These are phyloP conservation scores for Colletotrichum australisinense DNA, from an alignment of 2,329 filamentous ascomycete species.

Conservation along the genomic window DNA sequence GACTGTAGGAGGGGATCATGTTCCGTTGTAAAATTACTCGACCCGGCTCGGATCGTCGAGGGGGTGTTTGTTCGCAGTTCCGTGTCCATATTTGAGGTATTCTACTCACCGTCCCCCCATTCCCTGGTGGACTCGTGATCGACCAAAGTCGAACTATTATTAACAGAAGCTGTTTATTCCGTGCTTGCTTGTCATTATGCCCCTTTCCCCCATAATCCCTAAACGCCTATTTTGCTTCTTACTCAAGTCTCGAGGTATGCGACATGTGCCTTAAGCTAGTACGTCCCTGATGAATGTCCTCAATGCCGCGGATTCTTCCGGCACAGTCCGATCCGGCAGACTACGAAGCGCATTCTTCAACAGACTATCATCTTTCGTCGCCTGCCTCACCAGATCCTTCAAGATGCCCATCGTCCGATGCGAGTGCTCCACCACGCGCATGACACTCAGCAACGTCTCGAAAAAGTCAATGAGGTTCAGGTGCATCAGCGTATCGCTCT, in stretches of 20 bases:
- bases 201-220: not conserved
- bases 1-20: conserved; percentile 18
- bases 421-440: conserved; percentile 54
- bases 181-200: not conserved
- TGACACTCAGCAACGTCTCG: conserved; percentile 60
- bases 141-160: not conserved
- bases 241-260: not conserved
- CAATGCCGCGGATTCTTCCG: conserved; percentile 62
- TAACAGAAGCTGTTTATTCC: not conserved
- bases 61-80: conserved; percentile 14
- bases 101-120: not conserved
- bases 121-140: not conserved
- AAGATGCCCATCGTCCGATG: conserved; percentile 43
- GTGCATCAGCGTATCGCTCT: conserved; percentile 61
- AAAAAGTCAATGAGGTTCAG: conserved; percentile 65
- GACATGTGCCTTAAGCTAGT: conserved; percentile 41
- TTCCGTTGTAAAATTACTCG: conserved; percentile 28
- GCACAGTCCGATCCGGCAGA: conserved; percentile 61
- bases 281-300: conserved; percentile 57
- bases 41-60: conserved; percentile 18
- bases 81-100: conserved; percentile 31
- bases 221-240: conserved; percentile 7
- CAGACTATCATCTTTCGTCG: conserved; percentile 50
- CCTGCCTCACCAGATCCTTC: conserved; percentile 52
- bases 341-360: conserved; percentile 52